Base-by-base conservation (phyloP, 2,329 filamentous ascomycete genomes). In the Aspergillus sp. region DNA sequence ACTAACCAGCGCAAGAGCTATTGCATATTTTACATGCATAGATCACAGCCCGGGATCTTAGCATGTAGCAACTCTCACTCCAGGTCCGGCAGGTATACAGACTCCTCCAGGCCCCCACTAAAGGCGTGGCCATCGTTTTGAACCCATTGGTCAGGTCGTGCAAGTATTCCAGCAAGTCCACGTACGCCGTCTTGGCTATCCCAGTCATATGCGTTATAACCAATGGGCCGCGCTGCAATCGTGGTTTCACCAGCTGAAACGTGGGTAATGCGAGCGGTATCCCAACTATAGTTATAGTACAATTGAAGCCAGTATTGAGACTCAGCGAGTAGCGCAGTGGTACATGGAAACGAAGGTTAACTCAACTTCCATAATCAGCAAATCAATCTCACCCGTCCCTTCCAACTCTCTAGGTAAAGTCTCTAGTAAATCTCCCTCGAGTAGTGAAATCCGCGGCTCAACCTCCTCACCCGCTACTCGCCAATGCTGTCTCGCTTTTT, bases 401-500 rank as follows among this genome's bases (percentile, higher is more conserved):
- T 78, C 74, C 0, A 88, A 60, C 34, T 79, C 77, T 3, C 76
- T 66, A 63, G 82, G 81, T n/a, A 87, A 72, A 0, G 85, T 88
- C 71, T 88, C 82, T 0, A 79, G 76, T 52, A 89, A 63, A 67
- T 89, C 83, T 0, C 86, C 87, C 61, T 83, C 83, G 4, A 86
- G 74, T 25, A 89, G 72, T 30, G 88, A 85, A 67, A 89, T 86
- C 67, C 77, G 76, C 3, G 71, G 68, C 58, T 79, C 78, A 1
- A 88, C 78, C 15, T 79, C 79, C 0, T 80, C 73, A 0, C 85
- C 86, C 2, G 81, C 81, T 54, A 78, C 71, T 28, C 71, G 74
- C 86, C 87, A 89, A 68, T 88, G 73, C 65, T 78, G 73, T n/a
- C 77, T 77, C 6, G 87, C 86, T 53, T 70, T 72, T 3, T 65